Evolutionary conservation across 2,329 filamentous ascomycete genomes (phyloP).

Genomic region (Peltaster fructicola): DNA sequence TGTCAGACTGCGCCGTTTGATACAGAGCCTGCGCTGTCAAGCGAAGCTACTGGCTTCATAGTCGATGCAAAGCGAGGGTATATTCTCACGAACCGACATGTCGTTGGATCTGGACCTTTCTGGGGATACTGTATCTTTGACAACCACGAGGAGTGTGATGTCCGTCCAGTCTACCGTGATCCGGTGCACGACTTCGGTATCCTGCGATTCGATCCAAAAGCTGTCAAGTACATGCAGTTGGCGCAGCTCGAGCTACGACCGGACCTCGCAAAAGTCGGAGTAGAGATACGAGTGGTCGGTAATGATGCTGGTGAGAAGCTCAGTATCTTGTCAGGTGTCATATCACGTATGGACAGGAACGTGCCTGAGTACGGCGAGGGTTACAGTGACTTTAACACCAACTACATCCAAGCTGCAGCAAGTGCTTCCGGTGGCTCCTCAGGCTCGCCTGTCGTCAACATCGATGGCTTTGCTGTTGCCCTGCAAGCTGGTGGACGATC

Average conservation of each 20-base stretch:
- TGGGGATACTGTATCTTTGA: conserved; percentile 98
- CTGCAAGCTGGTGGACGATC: conserved; percentile 85
- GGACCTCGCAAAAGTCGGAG: conserved; percentile 70
- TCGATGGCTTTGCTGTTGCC: conserved; percentile 80
- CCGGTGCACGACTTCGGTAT: conserved; percentile 98
- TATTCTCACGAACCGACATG: conserved; percentile 48
- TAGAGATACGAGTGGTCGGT: conserved; percentile 90
- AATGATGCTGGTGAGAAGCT: conserved; percentile 98
- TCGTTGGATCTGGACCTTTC: conserved; percentile 88
- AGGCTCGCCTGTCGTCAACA: conserved; percentile 93
- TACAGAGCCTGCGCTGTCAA: conserved; percentile 83
- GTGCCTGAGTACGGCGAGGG: conserved; percentile 95
- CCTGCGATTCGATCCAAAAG: conserved; percentile 83
- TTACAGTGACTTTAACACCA: conserved; percentile 91
- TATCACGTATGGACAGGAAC: conserved; percentile 87
- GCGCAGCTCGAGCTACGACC: conserved; percentile 64
- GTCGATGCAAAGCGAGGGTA: conserved; percentile 82
- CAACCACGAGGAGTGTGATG: conserved; percentile 92
- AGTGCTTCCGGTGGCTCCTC: conserved; percentile 94
- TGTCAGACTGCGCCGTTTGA: conserved; percentile 97
- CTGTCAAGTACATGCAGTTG: conserved; percentile 93
- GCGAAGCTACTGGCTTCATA: conserved; percentile 93
- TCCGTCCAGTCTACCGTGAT: conserved; percentile 90
- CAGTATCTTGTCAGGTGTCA: conserved; percentile 92
- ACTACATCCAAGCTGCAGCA: conserved; percentile 96